Evolutionary conservation across 1,284 basidiomycete species (phyloP), one percentile per base, ranked within the genome.

Genomic region (Trametes pubescens): DNA sequence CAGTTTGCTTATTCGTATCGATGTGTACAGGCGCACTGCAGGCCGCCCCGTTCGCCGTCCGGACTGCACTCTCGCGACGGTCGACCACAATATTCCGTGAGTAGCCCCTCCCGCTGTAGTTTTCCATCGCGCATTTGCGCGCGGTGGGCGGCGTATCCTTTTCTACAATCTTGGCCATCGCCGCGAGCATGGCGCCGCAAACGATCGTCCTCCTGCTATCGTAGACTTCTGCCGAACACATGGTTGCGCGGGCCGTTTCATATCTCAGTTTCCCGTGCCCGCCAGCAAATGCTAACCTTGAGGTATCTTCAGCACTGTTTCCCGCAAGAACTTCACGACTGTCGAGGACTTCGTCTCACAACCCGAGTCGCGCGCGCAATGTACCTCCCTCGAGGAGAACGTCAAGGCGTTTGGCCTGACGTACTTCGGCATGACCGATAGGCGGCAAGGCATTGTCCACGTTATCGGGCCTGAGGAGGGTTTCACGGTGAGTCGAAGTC

Each of bases 381-480:
- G 93, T 72, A 79, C 87, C 66, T 94, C 95, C 16, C 83, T 98
- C 57, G 96, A 98, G 78, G 94, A 96, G 44, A 97, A 98, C 71
- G 96, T 98, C 38, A 96, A 96, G 77, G 93, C 93, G 76, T 98
- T 98, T 74, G 96, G 96, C 22, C 78, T 98, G 70, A 96, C 95
- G 34, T 98, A 97, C 79, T 98, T 98, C 72, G 96, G 96, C 57
- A 89, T 97, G 89, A 90, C 88, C 57, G 95, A 97, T 77, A 86
- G 92, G 66, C 87, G 95, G 71, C 95, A 97, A 81, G 95, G 95
- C 65, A 98, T 98, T 71, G 96, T 98, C 9, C 96, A 98, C 77
- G 86, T 98, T 68, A 98, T 98, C 72, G 96, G 96, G 55, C 96
- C 96, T 54, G 96, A 98, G 76, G 94, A 98, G 80, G 96, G 96